Conservation (phyloP, 768 basidiomycete genomes). For the Leucocoprinus leucothites region DNA sequence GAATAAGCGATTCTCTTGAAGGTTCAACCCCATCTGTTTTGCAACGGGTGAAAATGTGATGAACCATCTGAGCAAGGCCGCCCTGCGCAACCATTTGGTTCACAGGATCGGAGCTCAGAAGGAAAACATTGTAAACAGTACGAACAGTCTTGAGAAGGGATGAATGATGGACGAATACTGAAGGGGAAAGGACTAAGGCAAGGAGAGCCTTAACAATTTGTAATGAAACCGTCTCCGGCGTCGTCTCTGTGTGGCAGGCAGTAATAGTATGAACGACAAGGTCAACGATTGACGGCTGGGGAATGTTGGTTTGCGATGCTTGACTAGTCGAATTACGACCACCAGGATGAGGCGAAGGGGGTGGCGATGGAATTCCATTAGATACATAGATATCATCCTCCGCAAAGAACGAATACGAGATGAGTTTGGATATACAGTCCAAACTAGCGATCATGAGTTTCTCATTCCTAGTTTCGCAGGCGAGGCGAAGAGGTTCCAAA, state of each 20-base stretch:
- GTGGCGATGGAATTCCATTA: constrained; percentile 63
- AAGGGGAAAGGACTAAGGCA: constrained; percentile 82
- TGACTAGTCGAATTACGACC: constrained; percentile 37
- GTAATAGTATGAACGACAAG: constrained; percentile 94
- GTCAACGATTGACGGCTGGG: constrained; percentile 81
- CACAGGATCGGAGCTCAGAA: constrained; percentile 83
- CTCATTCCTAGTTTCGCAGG: constrained; percentile 93
- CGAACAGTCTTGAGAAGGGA: constrained; percentile 93
- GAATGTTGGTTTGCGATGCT: constrained; percentile 44
- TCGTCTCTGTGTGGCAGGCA: constrained; percentile 82
- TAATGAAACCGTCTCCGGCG: constrained; percentile 87
- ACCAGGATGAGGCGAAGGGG: constrained; percentile 62
- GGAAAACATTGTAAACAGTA: constrained; percentile 97
- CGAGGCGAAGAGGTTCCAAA: constrained; percentile 92
- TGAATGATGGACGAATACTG: constrained; percentile 90
- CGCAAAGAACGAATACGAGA: constrained; percentile 95
- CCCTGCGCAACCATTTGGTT: constrained; percentile 99
- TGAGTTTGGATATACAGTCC: constrained; percentile 96
- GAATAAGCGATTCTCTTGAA: not conserved
- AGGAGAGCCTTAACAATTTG: constrained; percentile 97
- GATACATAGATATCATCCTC: constrained; percentile 48
- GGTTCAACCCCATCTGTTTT: constrained; percentile 29
- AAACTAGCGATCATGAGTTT: constrained; percentile 95
- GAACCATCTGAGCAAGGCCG: constrained; percentile 96
- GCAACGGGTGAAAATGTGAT: constrained; percentile 91